A percentile compares a stretch with the other conserved stretches of the same genome.
Evolutionary conservation across 176 grass and related monocot species (phyloP).

Genomic region (Calamus simplicifolius): DNA sequence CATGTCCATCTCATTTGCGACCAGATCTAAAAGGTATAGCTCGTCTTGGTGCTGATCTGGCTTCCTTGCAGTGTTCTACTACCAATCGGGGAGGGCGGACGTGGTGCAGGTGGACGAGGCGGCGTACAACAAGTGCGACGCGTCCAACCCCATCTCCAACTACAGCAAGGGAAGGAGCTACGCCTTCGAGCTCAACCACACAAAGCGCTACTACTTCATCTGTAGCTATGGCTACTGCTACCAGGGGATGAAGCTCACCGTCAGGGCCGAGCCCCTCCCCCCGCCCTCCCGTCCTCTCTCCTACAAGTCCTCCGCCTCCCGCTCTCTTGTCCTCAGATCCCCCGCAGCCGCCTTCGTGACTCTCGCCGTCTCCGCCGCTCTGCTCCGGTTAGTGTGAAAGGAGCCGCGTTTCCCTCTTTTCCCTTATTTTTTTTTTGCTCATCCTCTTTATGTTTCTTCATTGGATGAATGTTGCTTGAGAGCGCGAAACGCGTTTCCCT

Average conservation of each 20-base stretch:
- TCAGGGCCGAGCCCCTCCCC: constrained; percentile 53
- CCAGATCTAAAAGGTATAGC: constrained; percentile 25
- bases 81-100: constrained; percentile 84
- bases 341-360: constrained; percentile 11
- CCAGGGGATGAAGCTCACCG: constrained; percentile 70
- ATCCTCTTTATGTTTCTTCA: too few species aligned
- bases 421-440: too few species aligned
- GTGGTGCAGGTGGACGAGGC: constrained; percentile 80
- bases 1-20: neutral
- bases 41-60: neutral
- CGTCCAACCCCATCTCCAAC: constrained; percentile 66
- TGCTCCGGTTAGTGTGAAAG: neutral
- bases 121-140: constrained; percentile 87
- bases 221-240: constrained; percentile 96
- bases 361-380: neutral
- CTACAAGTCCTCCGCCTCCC: neutral
- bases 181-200: constrained; percentile 90
- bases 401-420: neutral
- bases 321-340: constrained; percentile 11
- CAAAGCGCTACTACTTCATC: constrained; percentile 96
- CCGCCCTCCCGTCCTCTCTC: constrained; percentile 43
- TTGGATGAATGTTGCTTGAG: too few species aligned
- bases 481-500: too few species aligned
- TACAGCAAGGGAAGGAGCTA: constrained; percentile 98
- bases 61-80: constrained; percentile 80